phyloP scores from a whole-genome alignment of 2,329 filamentous ascomycete species.

The Neonectria ditissima region DNA sequence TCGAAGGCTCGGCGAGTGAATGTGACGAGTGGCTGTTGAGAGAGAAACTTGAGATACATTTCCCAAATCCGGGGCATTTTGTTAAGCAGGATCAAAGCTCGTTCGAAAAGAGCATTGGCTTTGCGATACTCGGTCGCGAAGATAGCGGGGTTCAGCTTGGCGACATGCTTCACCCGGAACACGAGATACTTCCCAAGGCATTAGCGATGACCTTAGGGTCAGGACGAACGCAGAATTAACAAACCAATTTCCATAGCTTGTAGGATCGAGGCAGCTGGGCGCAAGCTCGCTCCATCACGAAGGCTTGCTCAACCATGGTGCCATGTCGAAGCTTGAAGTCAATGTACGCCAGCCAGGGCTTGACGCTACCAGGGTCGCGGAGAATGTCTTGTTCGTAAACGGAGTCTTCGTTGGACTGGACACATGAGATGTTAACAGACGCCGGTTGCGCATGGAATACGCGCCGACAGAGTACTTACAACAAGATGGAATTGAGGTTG shows the following conservation, averaged over 20 bases:
- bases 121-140: slow-evolving; percentile 88
- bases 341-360: slow-evolving; percentile 95
- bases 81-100: slow-evolving; percentile 91
- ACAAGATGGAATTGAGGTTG: slow-evolving; percentile 62
- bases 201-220: background rate
- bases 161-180: slow-evolving; percentile 84
- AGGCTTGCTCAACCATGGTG: slow-evolving; percentile 84
- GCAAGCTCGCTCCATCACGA: slow-evolving; percentile 90
- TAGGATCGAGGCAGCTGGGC: slow-evolving; percentile 91
- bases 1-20: slow-evolving; percentile 90
- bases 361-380: slow-evolving; percentile 85
- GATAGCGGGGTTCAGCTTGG: slow-evolving; percentile 83
- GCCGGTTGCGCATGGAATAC: background rate
- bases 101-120: slow-evolving; percentile 94
- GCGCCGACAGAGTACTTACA: slow-evolving; percentile 50
- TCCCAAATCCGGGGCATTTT: slow-evolving; percentile 99
- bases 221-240: slow-evolving; percentile 30
- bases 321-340: slow-evolving; percentile 92
- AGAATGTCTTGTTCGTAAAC: slow-evolving; percentile 97
- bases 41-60: slow-evolving; percentile 92
- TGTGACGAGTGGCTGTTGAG: slow-evolving; percentile 92
- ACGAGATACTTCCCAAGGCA: slow-evolving; percentile 75
- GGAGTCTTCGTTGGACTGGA: slow-evolving; percentile 84
- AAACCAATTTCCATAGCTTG: slow-evolving; percentile 96
- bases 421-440: slow-evolving; percentile 44